A percentile compares a stretch with the other conserved stretches of the same genome.
Evolutionary conservation across 768 basidiomycete species (phyloP).

Genomic region (Lepiota subincarnata): DNA sequence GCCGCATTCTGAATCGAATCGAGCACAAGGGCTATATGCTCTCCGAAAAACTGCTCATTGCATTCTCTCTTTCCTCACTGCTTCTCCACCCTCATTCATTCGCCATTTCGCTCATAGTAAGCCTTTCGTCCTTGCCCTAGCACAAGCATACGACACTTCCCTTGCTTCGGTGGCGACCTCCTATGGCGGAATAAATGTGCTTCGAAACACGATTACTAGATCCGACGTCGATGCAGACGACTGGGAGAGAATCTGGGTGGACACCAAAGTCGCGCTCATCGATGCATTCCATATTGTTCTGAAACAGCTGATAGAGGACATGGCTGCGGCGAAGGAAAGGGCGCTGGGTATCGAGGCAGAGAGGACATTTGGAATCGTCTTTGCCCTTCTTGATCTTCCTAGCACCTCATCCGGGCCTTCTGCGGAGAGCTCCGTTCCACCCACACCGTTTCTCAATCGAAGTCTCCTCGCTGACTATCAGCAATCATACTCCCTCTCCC

Average conservation of each 20-base stretch:
- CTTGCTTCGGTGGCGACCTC: conserved; percentile 51
- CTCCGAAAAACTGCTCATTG: conserved; percentile 62
- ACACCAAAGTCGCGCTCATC: conserved; percentile 68
- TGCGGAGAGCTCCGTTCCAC: conserved; percentile 13
- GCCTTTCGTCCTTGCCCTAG: conserved; percentile 52
- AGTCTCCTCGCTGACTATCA: conserved; percentile 72
- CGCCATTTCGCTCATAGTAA: conserved; percentile 50
- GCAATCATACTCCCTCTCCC: conserved; percentile 55
- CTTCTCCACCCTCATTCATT: conserved; percentile 39
- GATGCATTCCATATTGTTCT: conserved; percentile 66
- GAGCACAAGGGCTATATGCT: conserved; percentile 50
- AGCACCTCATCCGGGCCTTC: conserved; percentile 26
- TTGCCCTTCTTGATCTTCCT: conserved; percentile 50
- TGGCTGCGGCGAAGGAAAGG: conserved; percentile 39
- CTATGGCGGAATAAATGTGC: conserved; percentile 52
- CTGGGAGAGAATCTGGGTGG: conserved; percentile 70
- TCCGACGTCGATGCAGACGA: conserved; percentile 40
- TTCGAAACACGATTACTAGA: conserved; percentile 20
- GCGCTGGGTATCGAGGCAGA: conserved; percentile 47
- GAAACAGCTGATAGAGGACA: conserved; percentile 42
- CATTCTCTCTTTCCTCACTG: conserved; percentile 48
- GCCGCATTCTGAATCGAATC: conserved; percentile 25
- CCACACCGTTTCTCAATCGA: conserved; percentile 61
- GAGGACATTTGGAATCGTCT: conserved; percentile 52
- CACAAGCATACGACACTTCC: conserved; percentile 55